Base-by-base conservation (phyloP, 2,329 filamentous ascomycete species). In the Blastomyces parvus region DNA sequence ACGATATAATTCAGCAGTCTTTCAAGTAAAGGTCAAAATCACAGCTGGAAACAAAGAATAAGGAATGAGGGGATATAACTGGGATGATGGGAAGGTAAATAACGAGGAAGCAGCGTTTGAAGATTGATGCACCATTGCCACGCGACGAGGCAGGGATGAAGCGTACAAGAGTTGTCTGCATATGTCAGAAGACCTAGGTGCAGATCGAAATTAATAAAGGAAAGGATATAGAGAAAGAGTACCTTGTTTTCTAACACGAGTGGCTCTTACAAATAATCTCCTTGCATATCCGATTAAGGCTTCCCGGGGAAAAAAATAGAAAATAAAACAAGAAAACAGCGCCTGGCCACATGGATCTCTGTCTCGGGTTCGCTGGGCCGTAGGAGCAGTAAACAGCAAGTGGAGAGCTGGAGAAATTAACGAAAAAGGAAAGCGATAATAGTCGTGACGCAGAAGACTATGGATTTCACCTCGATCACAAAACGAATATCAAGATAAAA, bases 311-410 rank as follows among this genome's bases (percentile, higher is more conserved):
- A 33, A 33, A 33, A 59, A 33, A 11, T 1, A n/a, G 38, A 57
- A 40, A 9, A 38, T n/a, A 30, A 44, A 46, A n/a, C 0, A 46
- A 11, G 27, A 36, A 33, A 57, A 7, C 11, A 42, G 19, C 57
- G 48, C 30, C 42, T 48, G 57, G 22, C 25, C n/a, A 59, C 17
- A 59, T 59, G 57, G 42, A 59, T 46, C 40, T 13, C n/a, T 44
- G 57, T 59, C 30, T 59, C 22, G 42, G 27, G n/a, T 40, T n/a
- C 40, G 42, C 25, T 8, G 27, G 36, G 38, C 40, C 11, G 6
- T 11, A 2, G 25, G 57, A 46, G 38, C 8, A 17, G 25, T 46
- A 42, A 40, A 17, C 7, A 19, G 55, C 14, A n/a, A 48, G 40
- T 46, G 42, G 57, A 22, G 38, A 33, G 27, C 40, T 46, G 57